Conservation (phyloP, 2,329 filamentous ascomycete species). For the Fusarium denticulatum region DNA sequence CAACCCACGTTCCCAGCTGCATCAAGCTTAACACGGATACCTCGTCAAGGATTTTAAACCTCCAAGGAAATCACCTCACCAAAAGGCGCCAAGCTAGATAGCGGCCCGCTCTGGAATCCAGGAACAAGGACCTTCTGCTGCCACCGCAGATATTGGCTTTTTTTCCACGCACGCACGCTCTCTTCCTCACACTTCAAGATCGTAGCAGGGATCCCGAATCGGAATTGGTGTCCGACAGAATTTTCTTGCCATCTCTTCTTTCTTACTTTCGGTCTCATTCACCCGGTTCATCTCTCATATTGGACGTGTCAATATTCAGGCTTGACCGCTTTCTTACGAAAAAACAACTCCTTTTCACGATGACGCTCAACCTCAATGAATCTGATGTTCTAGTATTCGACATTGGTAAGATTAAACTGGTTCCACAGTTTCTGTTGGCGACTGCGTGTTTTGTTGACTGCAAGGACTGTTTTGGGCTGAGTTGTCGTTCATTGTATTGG, state of each 20-base stretch:
- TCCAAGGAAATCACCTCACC: constrained; percentile 9
- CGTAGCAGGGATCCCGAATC: constrained; percentile 23
- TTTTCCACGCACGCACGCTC: background rate
- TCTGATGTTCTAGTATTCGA: constrained; percentile 50
- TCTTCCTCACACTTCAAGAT: constrained; percentile 10
- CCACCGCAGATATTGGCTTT: constrained; percentile 21
- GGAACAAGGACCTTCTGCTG: constrained; percentile 39
- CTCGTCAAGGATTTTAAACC: constrained; percentile 6
- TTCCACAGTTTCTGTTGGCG: constrained; percentile 4
- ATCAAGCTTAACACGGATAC: constrained; percentile 19
- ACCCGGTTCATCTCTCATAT: constrained; percentile 3
- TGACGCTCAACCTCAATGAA: constrained; percentile 42
- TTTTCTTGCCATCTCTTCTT: background rate
- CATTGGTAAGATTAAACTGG: constrained; percentile 47
- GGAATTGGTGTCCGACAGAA: constrained; percentile 7
- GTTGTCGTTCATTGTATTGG: background rate
- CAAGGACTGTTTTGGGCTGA: constrained; percentile 3
- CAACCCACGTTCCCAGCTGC: constrained; percentile 18
- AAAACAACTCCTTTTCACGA: constrained; percentile 11
- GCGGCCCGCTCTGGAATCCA: constrained; percentile 40
- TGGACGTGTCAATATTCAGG: constrained; percentile 22
- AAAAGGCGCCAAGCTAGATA: constrained; percentile 28
- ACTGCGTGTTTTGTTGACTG: background rate
- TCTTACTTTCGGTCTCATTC: background rate
- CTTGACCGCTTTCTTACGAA: constrained; percentile 34